These are phyloP conservation scores for Alternaria sp. DNA, from an alignment of 2,329 filamentous ascomycete species.

Conservation along the genomic window DNA sequence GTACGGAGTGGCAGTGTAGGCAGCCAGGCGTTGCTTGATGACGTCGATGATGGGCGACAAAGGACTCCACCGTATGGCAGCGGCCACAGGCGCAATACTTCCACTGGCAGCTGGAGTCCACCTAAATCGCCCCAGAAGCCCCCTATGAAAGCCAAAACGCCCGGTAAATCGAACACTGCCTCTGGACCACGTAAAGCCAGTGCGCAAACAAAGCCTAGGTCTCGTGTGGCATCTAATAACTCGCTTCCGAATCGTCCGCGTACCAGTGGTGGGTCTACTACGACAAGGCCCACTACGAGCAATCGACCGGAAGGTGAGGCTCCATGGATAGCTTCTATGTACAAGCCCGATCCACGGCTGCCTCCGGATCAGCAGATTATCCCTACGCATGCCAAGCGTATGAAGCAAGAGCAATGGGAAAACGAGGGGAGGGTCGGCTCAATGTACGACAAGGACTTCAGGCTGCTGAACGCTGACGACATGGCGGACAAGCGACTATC, in stretches of 20 bases:
- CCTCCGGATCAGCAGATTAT: constrained; percentile 95
- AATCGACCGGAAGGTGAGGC: constrained; percentile 90
- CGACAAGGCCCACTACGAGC: constrained; percentile 64
- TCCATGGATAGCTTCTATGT: constrained; percentile 93
- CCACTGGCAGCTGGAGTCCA: constrained; percentile 37
- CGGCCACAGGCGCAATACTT: constrained; percentile 33
- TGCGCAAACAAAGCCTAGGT: constrained; percentile 47
- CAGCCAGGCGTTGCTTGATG: constrained; percentile 63
- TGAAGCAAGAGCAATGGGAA: constrained; percentile 96
- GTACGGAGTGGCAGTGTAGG: constrained; percentile 73
- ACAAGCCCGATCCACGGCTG: constrained; percentile 91
- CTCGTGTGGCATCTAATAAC: constrained; percentile 37
- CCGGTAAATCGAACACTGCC: constrained; percentile 49
- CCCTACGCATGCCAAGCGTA: constrained; percentile 86
- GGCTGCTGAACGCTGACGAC: constrained; percentile 75
- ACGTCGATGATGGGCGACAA: constrained; percentile 47
- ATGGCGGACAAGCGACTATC: constrained; percentile 44
- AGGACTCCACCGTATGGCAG: constrained; percentile 33
- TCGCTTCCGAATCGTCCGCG: constrained; percentile 64
- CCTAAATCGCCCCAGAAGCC: constrained; percentile 43
- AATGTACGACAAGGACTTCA: constrained; percentile 86
- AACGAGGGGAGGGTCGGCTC: constrained; percentile 86
- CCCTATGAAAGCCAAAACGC: constrained; percentile 53
- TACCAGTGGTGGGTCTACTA: constrained; percentile 66
- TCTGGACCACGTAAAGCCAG: constrained; percentile 48